These are phyloP conservation scores for Microdochium bolleyi DNA, from an alignment of 2,329 filamentous ascomycete genomes.

Conservation along the genomic window DNA sequence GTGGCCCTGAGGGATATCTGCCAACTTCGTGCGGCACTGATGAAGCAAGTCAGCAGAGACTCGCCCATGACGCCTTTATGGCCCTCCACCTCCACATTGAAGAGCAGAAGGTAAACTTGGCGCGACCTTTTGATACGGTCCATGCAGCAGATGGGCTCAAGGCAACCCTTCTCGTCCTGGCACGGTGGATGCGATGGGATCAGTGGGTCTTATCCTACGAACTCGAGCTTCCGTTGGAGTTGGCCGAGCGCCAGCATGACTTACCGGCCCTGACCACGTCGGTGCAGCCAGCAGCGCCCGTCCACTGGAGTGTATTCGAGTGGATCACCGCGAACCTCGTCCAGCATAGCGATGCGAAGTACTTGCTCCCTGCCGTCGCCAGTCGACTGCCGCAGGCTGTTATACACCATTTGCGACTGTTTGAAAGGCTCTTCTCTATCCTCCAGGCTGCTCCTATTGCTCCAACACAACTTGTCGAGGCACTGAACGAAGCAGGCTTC, in stretches of 20 bases:
- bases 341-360: slow-evolving; percentile 7
- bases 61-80: slow-evolving; percentile 61
- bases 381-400: slow-evolving; percentile 21
- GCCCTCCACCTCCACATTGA: slow-evolving; percentile 82
- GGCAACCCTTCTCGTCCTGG: slow-evolving; percentile 73
- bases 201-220: slow-evolving; percentile 40
- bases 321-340: slow-evolving; percentile 45
- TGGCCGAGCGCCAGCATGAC: slow-evolving; percentile 9
- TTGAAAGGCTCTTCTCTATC: slow-evolving; percentile 59
- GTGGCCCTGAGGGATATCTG: slow-evolving; percentile 51
- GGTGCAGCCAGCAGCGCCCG: slow-evolving; percentile 13
- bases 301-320: slow-evolving; percentile 32
- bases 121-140: slow-evolving; percentile 33
- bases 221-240: slow-evolving; percentile 43
- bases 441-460: slow-evolving; percentile 39
- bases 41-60: slow-evolving; percentile 48
- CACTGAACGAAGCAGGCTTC: slow-evolving; percentile 65
- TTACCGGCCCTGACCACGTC: slow-evolving; percentile 3
- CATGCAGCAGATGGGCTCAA: slow-evolving; percentile 46
- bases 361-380: slow-evolving; percentile 10
- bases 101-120: slow-evolving; percentile 74
- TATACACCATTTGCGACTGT: slow-evolving; percentile 61
- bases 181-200: slow-evolving; percentile 71
- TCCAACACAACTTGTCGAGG: slow-evolving; percentile 60
- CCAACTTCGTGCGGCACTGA: slow-evolving; percentile 50